Conservation (phyloP, 495 filamentous ascomycete species). For the Physcia stellaris region DNA sequence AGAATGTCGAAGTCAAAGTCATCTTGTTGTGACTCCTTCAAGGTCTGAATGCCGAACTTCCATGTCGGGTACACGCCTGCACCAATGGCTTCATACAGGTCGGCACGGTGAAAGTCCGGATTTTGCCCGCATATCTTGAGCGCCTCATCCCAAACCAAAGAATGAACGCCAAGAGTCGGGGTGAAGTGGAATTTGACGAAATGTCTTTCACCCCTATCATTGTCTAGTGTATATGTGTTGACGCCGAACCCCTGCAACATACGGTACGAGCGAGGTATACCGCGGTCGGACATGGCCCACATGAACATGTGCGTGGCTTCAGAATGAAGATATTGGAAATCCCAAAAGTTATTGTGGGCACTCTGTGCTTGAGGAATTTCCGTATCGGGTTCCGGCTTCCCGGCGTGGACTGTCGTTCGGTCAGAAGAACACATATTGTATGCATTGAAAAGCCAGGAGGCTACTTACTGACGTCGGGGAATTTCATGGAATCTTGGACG, state of each 20-base stretch:
- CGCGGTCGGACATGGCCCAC: too few species aligned
- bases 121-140: slow-evolving; percentile 70
- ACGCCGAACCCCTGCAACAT: too few species aligned
- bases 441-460: too few species aligned
- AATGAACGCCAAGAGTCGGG: slow-evolving; percentile 69
- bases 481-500: slow-evolving; percentile 61
- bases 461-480: slow-evolving; percentile 61
- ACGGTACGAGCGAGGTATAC: too few species aligned
- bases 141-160: slow-evolving; percentile 80
- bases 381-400: slow-evolving; percentile 70
- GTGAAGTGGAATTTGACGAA: slow-evolving; percentile 80
- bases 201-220: slow-evolving; percentile 53
- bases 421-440: too few species aligned
- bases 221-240: too few species aligned
- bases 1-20: slow-evolving; percentile 86
- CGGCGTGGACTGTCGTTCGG: too few species aligned
- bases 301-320: too few species aligned
- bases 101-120: slow-evolving; percentile 80
- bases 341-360: slow-evolving; percentile 53
- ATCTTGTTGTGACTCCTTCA: slow-evolving; percentile 55
- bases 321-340: too few species aligned
- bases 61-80: slow-evolving; percentile 42
- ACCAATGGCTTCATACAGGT: slow-evolving; percentile 69
- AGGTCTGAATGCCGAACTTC: slow-evolving; percentile 54
- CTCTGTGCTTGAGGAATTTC: slow-evolving; percentile 50